These are phyloP conservation scores for Solanum gandarillasii DNA, from an alignment of 257 asterid species.

Conservation along the genomic window DNA sequence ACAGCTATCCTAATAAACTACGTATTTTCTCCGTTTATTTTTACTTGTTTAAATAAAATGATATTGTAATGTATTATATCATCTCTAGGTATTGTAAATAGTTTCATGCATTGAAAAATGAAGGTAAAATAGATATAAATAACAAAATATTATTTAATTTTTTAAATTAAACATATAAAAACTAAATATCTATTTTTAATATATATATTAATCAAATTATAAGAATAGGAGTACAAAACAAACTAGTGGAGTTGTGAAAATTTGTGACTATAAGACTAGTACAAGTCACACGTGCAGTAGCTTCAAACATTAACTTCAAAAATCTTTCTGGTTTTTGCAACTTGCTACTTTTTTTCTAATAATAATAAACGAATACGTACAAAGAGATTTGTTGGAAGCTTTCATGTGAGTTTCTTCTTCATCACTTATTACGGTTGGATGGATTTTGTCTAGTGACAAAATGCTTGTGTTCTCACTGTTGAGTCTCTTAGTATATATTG, in stretches of 20 bases:
- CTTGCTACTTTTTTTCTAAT: neutral
- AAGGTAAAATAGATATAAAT: too few relatives aligned
- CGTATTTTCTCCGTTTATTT: too few relatives aligned
- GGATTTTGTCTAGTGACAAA: neutral
- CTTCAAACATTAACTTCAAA: conserved; percentile 9
- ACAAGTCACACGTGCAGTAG: conserved; percentile 64
- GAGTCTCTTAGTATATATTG: neutral
- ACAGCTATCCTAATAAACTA: neutral
- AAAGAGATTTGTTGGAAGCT: conserved; percentile 2
- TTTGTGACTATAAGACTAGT: conserved; percentile 2
- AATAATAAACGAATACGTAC: neutral
- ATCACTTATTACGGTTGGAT: neutral
- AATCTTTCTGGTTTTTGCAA: neutral
- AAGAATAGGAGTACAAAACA: neutral
- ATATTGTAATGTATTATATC: too few relatives aligned
- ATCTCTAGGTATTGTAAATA: too few relatives aligned
- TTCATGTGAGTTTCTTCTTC: conserved; percentile 4
- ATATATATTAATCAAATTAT: neutral
- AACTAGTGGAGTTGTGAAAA: neutral
- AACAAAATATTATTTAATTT: too few relatives aligned
- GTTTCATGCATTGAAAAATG: too few relatives aligned
- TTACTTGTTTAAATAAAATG: too few relatives aligned
- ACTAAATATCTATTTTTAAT: neutral
- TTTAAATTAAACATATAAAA: too few relatives aligned
- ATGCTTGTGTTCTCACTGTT: neutral